phyloP scores from a whole-genome alignment of 768 basidiomycete genomes.

The Hemileccinum impolitum region DNA sequence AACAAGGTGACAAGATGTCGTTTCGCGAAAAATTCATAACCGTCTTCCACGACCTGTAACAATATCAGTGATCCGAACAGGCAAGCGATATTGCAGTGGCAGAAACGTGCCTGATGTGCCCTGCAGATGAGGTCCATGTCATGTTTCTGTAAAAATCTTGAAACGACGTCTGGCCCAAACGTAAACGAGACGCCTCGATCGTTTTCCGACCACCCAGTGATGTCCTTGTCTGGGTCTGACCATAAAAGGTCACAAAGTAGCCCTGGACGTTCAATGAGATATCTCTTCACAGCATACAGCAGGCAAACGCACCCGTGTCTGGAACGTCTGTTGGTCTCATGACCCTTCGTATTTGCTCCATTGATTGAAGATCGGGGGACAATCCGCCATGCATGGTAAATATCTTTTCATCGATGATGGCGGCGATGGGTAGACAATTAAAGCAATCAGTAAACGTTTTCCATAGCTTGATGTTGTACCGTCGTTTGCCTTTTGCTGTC shows the following conservation, averaged over 20 bases:
- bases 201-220: conserved; percentile 99
- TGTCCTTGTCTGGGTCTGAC: conserved; percentile 99
- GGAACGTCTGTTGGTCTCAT: conserved; percentile 99
- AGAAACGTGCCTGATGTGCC: conserved; percentile 82
- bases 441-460: conserved; percentile 99
- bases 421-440: conserved; percentile 98
- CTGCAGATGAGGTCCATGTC: conserved; percentile 99
- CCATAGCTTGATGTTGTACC: conserved; percentile 99
- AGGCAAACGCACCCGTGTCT: conserved; percentile 72
- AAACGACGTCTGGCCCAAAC: conserved; percentile 97
- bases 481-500: conserved; percentile 81
- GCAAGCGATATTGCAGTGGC: conserved; percentile 1
- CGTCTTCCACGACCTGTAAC: conserved; percentile 90
- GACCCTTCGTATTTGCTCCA: conserved; percentile 99
- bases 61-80: neutral
- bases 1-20: conserved; percentile 95
- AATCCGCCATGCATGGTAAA: conserved; percentile 99
- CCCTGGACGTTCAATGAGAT: conserved; percentile 44
- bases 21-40: conserved; percentile 99
- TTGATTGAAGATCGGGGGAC: conserved; percentile 95
- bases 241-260: conserved; percentile 94
- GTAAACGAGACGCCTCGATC: conserved; percentile 99
- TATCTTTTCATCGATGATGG: conserved; percentile 99
- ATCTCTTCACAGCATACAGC: neutral
- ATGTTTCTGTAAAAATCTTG: conserved; percentile 97